Evolutionary conservation across 306 rosid species (phyloP).

Genomic region (Glycine tomentella): DNA sequence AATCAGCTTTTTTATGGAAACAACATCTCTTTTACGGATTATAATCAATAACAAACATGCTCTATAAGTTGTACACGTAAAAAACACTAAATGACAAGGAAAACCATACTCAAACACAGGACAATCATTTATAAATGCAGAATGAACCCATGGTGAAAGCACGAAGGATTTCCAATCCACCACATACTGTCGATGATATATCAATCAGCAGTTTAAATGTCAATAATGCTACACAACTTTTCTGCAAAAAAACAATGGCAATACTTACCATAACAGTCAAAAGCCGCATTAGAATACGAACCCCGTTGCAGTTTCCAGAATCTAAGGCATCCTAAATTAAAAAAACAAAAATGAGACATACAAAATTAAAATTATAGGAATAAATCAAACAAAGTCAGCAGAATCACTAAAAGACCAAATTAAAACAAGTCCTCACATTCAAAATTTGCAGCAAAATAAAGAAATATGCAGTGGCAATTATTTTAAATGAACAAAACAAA

Average conservation of each 20-base stretch:
- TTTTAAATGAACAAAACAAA: conserved; percentile 22
- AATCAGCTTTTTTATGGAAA: no score
- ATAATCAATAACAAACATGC: no score
- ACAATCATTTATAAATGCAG: no score
- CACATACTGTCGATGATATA: conserved; percentile 32
- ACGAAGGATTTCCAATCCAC: conserved; percentile 11
- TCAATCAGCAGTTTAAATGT: not conserved
- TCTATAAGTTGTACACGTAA: no score
- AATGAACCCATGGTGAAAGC: not conserved
- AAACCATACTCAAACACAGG: no score
- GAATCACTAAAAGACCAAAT: conserved; percentile 1
- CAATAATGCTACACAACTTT: conserved; percentile 22
- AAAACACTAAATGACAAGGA: no score
- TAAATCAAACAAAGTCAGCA: conserved; percentile 4
- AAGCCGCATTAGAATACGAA: conserved; percentile 86
- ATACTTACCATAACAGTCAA: conserved; percentile 81
- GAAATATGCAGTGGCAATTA: not conserved
- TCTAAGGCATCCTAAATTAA: conserved; percentile 76
- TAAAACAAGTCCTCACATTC: conserved; percentile 24
- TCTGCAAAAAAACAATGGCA: conserved; percentile 4
- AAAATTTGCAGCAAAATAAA: conserved; percentile 1
- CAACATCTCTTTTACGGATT: no score
- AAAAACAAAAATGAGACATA: not conserved
- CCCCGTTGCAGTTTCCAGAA: conserved; percentile 74
- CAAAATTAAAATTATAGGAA: conserved; percentile 18